Evolutionary conservation across 2,329 filamentous ascomycete species (phyloP).

Genomic region (Penicillium crustosum): DNA sequence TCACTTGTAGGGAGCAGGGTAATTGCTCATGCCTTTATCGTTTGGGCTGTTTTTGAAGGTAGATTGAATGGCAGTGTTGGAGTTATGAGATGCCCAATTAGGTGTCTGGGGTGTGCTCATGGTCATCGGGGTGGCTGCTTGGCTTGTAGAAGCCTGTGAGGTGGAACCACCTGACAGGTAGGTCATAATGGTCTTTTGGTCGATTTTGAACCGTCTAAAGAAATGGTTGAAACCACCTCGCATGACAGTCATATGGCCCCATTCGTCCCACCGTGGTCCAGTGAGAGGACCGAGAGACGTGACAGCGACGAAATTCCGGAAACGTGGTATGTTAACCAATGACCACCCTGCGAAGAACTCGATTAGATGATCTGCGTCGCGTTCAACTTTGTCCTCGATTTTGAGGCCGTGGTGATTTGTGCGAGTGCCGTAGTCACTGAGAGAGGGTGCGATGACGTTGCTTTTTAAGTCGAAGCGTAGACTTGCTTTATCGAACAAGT

Average conservation of each 20-base stretch:
- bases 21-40: neutral
- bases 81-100: neutral
- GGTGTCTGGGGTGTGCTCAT: neutral
- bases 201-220: constrained; percentile 4
- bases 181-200: neutral
- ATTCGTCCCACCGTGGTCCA: constrained; percentile 11
- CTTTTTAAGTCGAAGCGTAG: constrained; percentile 28
- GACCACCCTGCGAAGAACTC: constrained; percentile 44
- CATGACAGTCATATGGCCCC: constrained; percentile 15
- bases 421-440: constrained; percentile 33
- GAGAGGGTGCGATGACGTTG: constrained; percentile 31
- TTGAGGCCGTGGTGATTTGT: constrained; percentile 22
- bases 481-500: constrained; percentile 13
- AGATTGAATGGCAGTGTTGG: neutral
- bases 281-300: constrained; percentile 12
- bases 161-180: neutral
- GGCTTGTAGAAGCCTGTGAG: neutral
- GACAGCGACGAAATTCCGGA: constrained; percentile 33
- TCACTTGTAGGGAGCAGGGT: constrained; percentile 1
- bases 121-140: neutral
- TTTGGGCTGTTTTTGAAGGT: neutral
- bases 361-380: constrained; percentile 38
- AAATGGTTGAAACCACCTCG: neutral
- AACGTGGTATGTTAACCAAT: constrained; percentile 32
- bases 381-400: constrained; percentile 28